These are phyloP conservation scores for Allantophomopsis lycopodina DNA, from an alignment of 2,329 filamentous ascomycete species.

Conservation along the genomic window DNA sequence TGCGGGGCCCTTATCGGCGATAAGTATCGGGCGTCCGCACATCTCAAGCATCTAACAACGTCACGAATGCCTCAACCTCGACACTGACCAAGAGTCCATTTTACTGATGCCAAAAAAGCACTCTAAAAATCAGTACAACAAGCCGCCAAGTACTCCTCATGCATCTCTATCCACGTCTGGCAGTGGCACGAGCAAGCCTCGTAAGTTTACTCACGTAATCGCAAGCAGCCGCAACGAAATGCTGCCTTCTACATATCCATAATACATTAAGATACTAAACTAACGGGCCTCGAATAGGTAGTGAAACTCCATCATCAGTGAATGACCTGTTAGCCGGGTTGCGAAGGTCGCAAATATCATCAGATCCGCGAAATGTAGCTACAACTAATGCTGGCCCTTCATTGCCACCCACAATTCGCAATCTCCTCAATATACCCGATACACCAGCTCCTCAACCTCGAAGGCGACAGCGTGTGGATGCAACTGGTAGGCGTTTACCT, in stretches of 20 bases:
- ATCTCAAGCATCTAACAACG: too few relatives aligned
- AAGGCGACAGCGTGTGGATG: slow-evolving; percentile 26
- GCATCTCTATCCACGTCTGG: slow-evolving; percentile 28
- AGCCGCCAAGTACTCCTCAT: slow-evolving; percentile 40
- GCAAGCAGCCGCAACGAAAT: not conserved
- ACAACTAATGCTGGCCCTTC: slow-evolving; percentile 25
- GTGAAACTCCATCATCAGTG: slow-evolving; percentile 27
- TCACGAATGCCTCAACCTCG: too few relatives aligned
- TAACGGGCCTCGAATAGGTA: slow-evolving; percentile 7
- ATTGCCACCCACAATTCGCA: slow-evolving; percentile 42
- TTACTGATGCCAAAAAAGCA: slow-evolving; percentile 48
- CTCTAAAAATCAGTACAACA: slow-evolving; percentile 38
- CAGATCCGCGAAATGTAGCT: slow-evolving; percentile 17
- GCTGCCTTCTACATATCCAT: too few relatives aligned
- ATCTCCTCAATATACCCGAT: slow-evolving; percentile 45
- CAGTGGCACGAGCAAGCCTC: slow-evolving; percentile 13
- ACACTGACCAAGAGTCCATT: not conserved
- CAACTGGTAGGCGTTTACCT: slow-evolving; percentile 34
- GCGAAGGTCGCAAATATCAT: slow-evolving; percentile 29
- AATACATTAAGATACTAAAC: too few relatives aligned
- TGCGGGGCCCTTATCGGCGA: too few relatives aligned
- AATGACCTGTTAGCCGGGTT: slow-evolving; percentile 46
- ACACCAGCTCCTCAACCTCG: slow-evolving; percentile 36
- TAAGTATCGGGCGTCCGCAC: too few relatives aligned
- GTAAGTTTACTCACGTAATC: not conserved